These are phyloP conservation scores for Quambalaria eucalypti DNA, from an alignment of 1,284 basidiomycete genomes.

Conservation along the genomic window DNA sequence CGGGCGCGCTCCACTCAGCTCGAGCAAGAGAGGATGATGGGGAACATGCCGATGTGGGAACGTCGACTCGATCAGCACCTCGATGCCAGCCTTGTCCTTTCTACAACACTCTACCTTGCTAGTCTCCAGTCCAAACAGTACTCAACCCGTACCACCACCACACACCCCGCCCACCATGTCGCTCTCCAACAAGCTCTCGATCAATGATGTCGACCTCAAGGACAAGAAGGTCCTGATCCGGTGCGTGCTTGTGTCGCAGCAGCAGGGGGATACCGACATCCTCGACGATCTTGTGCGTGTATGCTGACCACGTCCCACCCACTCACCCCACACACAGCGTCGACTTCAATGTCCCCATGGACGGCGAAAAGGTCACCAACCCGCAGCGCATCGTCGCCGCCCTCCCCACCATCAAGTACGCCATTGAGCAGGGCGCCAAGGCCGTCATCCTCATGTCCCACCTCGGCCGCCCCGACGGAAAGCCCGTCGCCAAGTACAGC, in stretches of 20 bases:
- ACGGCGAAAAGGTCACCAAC: constrained; percentile 81
- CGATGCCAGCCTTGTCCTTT: no score
- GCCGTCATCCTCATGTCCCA: constrained; percentile 92
- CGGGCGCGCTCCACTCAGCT: no score
- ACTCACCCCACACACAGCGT: constrained; percentile 45
- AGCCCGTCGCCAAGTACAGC: constrained; percentile 78
- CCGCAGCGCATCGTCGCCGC: constrained; percentile 89
- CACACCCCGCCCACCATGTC: constrained; percentile 62
- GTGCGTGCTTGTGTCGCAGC: constrained; percentile 6
- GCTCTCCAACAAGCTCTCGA: constrained; percentile 68
- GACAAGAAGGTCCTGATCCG: constrained; percentile 65
- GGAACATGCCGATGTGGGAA: no score
- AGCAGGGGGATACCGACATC: no score
- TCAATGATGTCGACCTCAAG: constrained; percentile 82
- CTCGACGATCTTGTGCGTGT: no score
- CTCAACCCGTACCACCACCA: no score
- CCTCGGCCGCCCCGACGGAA: constrained; percentile 91
- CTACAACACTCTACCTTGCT: no score
- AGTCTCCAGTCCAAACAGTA: no score
- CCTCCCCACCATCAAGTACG: constrained; percentile 89
- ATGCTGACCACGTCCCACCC: background rate
- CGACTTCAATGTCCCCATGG: constrained; percentile 95
- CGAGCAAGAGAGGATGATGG: no score
- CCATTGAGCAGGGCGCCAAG: constrained; percentile 77
- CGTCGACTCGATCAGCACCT: no score